Base-by-base conservation (phyloP, 192 early-diverging fungal species). In the Thamnidium elegans region DNA sequence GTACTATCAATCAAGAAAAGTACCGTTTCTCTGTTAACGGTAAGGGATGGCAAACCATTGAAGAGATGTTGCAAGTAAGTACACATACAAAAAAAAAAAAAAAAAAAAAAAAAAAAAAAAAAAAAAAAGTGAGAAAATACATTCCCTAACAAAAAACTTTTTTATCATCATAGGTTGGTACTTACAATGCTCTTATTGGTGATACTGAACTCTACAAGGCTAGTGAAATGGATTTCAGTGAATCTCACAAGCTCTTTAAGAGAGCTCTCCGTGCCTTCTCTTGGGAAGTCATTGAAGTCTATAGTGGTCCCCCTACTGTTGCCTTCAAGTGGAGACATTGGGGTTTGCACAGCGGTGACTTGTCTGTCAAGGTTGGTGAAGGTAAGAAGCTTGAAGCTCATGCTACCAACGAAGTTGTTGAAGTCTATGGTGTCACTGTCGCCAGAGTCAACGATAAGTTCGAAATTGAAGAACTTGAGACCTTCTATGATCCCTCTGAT, bases 321-420 rank as follows among this genome's bases (percentile, higher is more conserved):
- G 76, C 69, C 42, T 78, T 78, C 69, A 78, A 78, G 48, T 78
- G 76, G 76, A 62, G 63, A 26, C 76, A 78, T 21, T 78, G 76
- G 76, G 76, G 76, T 2, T 58, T 67, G 42, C 68, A 74, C 65
- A 74, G 39, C 15, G 76, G 76, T 45, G 69, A 78, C 14, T 55
- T 78, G 17, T 66, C 58, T 14, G 58, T 65, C 44, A 70, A 66
- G 10, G 36, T 78, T 14, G 69, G 68, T 17, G 64, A 74, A 52
- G 69, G 68, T 30, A 60, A 78, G 56, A 78, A 78, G 55, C 48
- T 78, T 11, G 63, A 71, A 31, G 76, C 76, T 4, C 62, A 62
- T 50, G 68, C 76, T 21, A 62, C 68, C 54, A 78, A 78, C 34
- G 69, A 78, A 62, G 60, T 59, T 1, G 66, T 74, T 47, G 65